Percentiles rank a stretch among this genome's conserved stretches.
phyloP scores from a whole-genome alignment of 1,139 yeast genomes.

The Zygosaccharomyces sapae region DNA sequence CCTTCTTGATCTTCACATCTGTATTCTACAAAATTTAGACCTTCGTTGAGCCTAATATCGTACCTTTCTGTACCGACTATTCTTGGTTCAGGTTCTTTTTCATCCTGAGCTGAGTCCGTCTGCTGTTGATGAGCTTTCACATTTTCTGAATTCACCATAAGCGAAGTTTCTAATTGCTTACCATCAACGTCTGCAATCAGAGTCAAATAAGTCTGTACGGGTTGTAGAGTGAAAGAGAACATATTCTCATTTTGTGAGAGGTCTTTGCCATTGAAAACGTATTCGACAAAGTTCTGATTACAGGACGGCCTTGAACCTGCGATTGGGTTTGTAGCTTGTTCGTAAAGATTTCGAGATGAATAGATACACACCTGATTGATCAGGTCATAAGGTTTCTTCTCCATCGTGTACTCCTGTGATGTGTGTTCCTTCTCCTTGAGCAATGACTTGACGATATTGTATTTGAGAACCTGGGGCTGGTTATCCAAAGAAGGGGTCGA shows the following conservation, averaged over 20 bases:
- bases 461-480: constrained; percentile 26
- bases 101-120: constrained; percentile 8
- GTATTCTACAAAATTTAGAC: constrained; percentile 29
- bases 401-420: constrained; percentile 23
- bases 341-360: constrained; percentile 29
- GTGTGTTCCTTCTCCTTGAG: constrained; percentile 18
- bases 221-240: constrained; percentile 31
- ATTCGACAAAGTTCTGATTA: constrained; percentile 33
- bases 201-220: constrained; percentile 30
- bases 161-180: constrained; percentile 15
- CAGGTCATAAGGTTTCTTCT: constrained; percentile 23
- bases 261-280: constrained; percentile 26
- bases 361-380: constrained; percentile 27
- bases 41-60: constrained; percentile 32
- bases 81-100: constrained; percentile 7
- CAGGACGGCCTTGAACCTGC: constrained; percentile 32
- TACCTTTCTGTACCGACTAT: constrained; percentile 17
- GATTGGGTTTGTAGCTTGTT: constrained; percentile 31
- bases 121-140: constrained; percentile 17
- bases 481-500: constrained; percentile 18
- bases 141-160: constrained; percentile 27
- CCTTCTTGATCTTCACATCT: constrained; percentile 21
- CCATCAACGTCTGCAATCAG: constrained; percentile 21
- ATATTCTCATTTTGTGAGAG: constrained; percentile 30
- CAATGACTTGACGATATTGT: constrained; percentile 29